phyloP scores from a whole-genome alignment of 257 asterid species.

The Nicotiana otophora region DNA sequence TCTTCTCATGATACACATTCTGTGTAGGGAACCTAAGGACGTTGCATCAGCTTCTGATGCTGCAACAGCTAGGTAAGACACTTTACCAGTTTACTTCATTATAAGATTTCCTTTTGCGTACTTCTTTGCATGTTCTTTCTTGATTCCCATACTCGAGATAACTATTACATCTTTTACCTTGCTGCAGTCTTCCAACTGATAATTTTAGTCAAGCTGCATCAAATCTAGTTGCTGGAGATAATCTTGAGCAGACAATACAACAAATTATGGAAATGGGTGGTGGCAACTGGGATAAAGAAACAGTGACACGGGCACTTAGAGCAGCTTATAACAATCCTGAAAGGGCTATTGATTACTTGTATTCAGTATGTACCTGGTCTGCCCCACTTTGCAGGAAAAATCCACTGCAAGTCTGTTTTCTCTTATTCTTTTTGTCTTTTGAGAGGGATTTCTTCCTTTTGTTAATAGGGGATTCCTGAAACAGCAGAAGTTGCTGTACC shows the following conservation, averaged over 20 bases:
- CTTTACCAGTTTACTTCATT: background rate
- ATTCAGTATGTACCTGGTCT: slow-evolving; percentile 45
- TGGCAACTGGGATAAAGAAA: slow-evolving; percentile 79
- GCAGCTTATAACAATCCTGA: slow-evolving; percentile 81
- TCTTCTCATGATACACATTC: slow-evolving; percentile 15
- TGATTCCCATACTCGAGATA: background rate
- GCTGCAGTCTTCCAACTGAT: slow-evolving; percentile 37
- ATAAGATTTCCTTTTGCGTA: background rate
- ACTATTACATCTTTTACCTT: slow-evolving; percentile 18
- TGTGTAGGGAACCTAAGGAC: slow-evolving; percentile 40
- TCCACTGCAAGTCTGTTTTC: background rate
- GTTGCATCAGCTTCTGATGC: slow-evolving; percentile 38
- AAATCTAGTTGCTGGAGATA: slow-evolving; percentile 42
- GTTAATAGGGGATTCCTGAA: slow-evolving; percentile 71
- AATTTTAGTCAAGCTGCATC: slow-evolving; percentile 44
- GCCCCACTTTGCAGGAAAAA: background rate
- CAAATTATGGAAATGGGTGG: slow-evolving; percentile 87
- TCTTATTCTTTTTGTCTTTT: background rate
- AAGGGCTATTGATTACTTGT: slow-evolving; percentile 49
- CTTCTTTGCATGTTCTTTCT: background rate
- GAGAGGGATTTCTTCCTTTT: background rate
- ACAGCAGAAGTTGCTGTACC: slow-evolving; percentile 60
- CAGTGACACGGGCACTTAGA: slow-evolving; percentile 66
- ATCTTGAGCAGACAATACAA: slow-evolving; percentile 60
- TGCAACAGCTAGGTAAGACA: slow-evolving; percentile 36